These are phyloP conservation scores for Colletotrichum higginsianum DNA, from an alignment of 2,329 filamentous ascomycete genomes.

Conservation along the genomic window DNA sequence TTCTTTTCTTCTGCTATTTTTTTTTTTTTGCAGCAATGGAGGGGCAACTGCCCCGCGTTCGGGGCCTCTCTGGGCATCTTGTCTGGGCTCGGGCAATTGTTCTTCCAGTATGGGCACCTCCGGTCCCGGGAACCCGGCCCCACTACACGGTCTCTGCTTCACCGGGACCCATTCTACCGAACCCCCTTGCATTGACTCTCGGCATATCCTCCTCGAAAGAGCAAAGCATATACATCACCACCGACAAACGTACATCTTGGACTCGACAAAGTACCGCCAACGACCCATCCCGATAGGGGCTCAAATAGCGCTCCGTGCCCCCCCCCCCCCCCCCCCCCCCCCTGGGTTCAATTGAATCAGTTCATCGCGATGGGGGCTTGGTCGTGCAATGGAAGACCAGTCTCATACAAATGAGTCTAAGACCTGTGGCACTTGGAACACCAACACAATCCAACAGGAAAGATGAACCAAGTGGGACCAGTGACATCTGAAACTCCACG, in stretches of 20 bases:
- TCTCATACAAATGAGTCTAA: conserved; percentile 2
- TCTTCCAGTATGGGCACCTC: conserved; percentile 8
- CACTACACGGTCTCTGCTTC: neutral
- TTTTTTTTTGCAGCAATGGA: neutral
- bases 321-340: too few species aligned
- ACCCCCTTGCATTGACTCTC: neutral
- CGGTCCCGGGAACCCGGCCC: neutral
- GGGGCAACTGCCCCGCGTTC: conserved; percentile 19
- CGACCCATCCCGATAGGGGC: neutral
- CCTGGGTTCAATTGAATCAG: neutral
- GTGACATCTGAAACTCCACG: neutral
- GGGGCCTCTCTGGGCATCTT: conserved; percentile 1
- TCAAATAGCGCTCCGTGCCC: neutral
- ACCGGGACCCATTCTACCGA: neutral
- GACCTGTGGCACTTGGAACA: conserved; percentile 4
- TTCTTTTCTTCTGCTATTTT: conserved; percentile 5
- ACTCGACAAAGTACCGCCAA: neutral
- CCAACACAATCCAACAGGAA: neutral
- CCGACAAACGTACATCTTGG: too few species aligned
- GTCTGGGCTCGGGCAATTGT: conserved; percentile 17
- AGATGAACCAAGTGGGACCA: neutral
- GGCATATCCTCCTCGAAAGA: too few species aligned
- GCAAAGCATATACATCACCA: neutral
- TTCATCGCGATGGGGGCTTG: neutral
- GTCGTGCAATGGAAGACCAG: neutral